Evolutionary conservation across 2,329 filamentous ascomycete species (phyloP).

Genomic region (Diaporthe capsici): DNA sequence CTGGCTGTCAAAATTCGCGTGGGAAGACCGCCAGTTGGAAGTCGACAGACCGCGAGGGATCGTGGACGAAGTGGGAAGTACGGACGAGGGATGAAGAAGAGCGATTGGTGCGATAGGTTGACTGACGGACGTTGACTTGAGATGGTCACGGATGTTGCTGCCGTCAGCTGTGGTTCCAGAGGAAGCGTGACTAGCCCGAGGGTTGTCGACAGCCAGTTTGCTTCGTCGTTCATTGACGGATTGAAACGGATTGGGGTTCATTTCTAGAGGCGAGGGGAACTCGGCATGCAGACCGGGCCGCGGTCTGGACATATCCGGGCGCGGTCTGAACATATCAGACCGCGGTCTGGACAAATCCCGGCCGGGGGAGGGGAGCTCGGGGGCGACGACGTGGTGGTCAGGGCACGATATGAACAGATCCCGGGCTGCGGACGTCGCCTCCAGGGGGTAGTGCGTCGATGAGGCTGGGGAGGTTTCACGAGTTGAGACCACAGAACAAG

Average conservation of each 20-base stretch:
- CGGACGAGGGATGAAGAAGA: background rate
- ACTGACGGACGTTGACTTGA: background rate
- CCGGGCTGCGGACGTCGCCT: background rate
- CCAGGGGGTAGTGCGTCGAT: conserved; percentile 30
- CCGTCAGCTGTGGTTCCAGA: conserved; percentile 5
- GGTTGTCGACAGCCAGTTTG: conserved; percentile 6
- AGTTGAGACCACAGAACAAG: conserved; percentile 35
- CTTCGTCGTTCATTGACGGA: background rate
- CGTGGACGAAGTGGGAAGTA: background rate
- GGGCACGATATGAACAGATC: background rate
- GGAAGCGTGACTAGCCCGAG: conserved; percentile 27
- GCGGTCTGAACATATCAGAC: background rate
- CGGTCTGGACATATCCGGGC: conserved; percentile 3
- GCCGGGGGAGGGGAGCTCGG: background rate
- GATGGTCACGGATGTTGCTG: conserved; percentile 15
- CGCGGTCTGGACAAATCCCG: conserved; percentile 3
- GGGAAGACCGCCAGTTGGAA: background rate
- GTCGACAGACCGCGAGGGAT: background rate
- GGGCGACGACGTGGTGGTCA: background rate
- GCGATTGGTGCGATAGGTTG: background rate
- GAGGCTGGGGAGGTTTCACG: conserved; percentile 40
- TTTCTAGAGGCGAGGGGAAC: conserved; percentile 2
- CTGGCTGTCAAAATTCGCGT: background rate
- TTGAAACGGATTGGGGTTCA: conserved; percentile 8
- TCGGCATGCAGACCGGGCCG: background rate